Evolutionary conservation across 306 rosid species (phyloP).

Genomic region (Sechiopsis laciniata): DNA sequence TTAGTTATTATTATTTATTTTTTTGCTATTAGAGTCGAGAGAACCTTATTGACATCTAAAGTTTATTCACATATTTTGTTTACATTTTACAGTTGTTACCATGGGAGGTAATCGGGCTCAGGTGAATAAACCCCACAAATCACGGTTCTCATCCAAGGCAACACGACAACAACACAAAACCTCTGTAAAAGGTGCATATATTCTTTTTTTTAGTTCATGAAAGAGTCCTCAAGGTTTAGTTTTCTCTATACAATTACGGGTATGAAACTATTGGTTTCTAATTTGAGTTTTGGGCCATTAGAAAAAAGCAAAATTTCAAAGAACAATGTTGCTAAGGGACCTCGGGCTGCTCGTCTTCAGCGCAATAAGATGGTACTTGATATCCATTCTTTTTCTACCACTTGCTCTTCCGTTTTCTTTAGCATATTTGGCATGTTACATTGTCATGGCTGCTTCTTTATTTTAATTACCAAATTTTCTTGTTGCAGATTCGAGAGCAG

Average conservation of each 20-base stretch:
- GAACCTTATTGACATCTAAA: neutral
- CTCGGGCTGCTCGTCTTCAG: constrained; percentile 71
- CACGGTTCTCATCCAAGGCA: constrained; percentile 71
- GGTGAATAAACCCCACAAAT: constrained; percentile 64
- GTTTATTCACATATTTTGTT: neutral
- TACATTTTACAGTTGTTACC: constrained; percentile 15
- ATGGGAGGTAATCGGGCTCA: constrained; percentile 66
- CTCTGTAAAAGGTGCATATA: constrained; percentile 35
- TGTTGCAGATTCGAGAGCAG: constrained; percentile 65
- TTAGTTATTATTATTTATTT: neutral
- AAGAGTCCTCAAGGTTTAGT: neutral
- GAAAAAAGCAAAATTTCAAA: constrained; percentile 43
- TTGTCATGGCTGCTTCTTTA: neutral
- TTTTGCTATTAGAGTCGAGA: neutral
- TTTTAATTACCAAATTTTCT: neutral
- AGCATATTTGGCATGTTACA: neutral
- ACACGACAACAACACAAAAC: constrained; percentile 64
- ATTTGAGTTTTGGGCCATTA: constrained; percentile 29
- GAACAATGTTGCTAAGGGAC: constrained; percentile 62
- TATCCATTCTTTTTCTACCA: neutral
- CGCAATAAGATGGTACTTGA: constrained; percentile 64
- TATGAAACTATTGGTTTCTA: neutral
- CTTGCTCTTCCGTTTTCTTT: neutral
- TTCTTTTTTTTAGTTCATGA: neutral
- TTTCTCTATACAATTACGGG: neutral